Base-by-base conservation (phyloP, 768 basidiomycete species). In the Mrakia frigida region DNA sequence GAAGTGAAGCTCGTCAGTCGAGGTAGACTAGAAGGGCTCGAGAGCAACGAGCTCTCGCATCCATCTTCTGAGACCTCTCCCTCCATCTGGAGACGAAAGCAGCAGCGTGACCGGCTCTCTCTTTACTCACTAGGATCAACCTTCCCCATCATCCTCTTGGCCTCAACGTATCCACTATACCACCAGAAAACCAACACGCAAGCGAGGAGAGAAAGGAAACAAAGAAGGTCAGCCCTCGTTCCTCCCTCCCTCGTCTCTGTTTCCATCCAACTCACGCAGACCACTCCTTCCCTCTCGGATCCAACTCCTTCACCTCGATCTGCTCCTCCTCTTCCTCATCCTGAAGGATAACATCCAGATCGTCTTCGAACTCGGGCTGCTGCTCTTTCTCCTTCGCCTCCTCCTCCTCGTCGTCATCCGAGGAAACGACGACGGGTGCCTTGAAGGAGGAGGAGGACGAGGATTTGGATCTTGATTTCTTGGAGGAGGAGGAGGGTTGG, bases 321-420 rank as follows among this genome's bases (percentile, higher is more conserved):
- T 56, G 4, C 56, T 56, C n/a, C 56, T 68, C 39, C 35, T 35
- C 25, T 23, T 35, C 65, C 25, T 35, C 65, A 10, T 68, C 65
- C 65, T 39, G 35, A 25, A 68, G 35, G 1, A 5, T 16, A 21
- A 68, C 21, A 18, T 68, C 65, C 3, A 39, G 16, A 11, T 23
- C 35, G 16, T 67, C n/a, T n/a, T n/a, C 63, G 23, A 41, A 0
- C 65, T 68, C 33, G 14, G 35, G 6, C 0, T 33, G 5, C 21
- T 37, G 33, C 35, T 67, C 6, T 6, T 37, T 6, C 35, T 67
- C 61, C 35, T 16, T 39, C 18, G 39, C 21, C 21, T 37, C 37
- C 33, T 35, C 33, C 10, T 63, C 61, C 16, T 41, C 65, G 65
- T 68, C 65, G 65, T 68, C 65, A 68, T 68, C 65, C 65, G 65